A percentile compares a stretch with the other conserved stretches of the same genome.
phyloP scores from a whole-genome alignment of 2,329 filamentous ascomycete species.

The Sclerotinia glacialis region DNA sequence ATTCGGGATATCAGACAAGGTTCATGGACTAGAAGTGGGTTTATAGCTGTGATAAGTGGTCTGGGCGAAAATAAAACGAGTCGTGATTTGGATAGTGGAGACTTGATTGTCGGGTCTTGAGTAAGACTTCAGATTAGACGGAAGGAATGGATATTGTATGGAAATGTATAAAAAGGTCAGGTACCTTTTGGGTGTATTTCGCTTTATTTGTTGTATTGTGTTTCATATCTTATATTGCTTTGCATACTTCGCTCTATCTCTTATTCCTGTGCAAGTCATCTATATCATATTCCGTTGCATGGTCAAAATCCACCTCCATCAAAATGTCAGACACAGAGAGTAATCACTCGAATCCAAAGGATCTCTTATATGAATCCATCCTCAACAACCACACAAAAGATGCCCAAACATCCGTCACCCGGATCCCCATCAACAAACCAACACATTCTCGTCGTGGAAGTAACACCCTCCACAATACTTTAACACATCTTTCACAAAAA shows the following conservation, averaged over 20 bases:
- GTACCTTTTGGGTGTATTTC: not conserved
- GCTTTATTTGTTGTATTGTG: not conserved
- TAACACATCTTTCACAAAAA: slow-evolving; percentile 30
- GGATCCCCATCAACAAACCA: not conserved
- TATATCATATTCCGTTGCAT: not conserved
- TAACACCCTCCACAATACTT: not conserved
- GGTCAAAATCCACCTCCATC: not conserved
- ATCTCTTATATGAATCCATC: not conserved
- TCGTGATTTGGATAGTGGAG: not conserved
- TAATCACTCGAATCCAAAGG: slow-evolving; percentile 8
- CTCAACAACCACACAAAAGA: not conserved
- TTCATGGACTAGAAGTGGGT: not conserved
- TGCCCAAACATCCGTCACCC: not conserved
- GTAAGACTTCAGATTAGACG: not conserved
- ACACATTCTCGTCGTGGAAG: slow-evolving; percentile 20
- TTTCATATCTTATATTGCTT: not conserved
- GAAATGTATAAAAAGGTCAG: not conserved
- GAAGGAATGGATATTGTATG: not conserved
- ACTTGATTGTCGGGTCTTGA: not conserved
- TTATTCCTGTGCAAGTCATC: not conserved
- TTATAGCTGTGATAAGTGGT: not conserved
- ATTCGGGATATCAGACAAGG: not conserved
- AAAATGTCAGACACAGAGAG: slow-evolving; percentile 14
- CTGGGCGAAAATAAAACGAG: not conserved
- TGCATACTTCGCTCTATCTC: not conserved